phyloP scores from a whole-genome alignment of 306 rosid species.

The Nissolia schottii region DNA sequence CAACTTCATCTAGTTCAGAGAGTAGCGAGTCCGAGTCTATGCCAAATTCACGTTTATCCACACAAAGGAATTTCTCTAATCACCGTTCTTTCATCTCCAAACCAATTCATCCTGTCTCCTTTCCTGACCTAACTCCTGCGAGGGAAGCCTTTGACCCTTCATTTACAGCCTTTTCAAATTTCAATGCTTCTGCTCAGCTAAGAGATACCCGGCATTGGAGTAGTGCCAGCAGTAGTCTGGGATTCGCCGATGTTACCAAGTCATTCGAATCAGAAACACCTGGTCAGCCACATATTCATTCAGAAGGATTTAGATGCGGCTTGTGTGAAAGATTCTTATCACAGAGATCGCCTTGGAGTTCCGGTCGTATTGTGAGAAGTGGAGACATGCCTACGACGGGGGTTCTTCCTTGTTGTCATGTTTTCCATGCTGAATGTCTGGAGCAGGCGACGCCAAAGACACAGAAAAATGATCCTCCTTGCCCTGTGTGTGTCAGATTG shows the following conservation, averaged over 20 bases:
- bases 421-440: slow-evolving; percentile 86
- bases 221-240: slow-evolving; percentile 76
- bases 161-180: slow-evolving; percentile 43
- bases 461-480: slow-evolving; percentile 67
- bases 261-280: slow-evolving; percentile 58
- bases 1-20: slow-evolving; percentile 57
- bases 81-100: slow-evolving; percentile 75
- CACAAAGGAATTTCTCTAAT: slow-evolving; percentile 50
- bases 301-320: slow-evolving; percentile 62
- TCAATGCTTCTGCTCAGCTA: slow-evolving; percentile 48
- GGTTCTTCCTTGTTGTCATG: slow-evolving; percentile 78
- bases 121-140: slow-evolving; percentile 40
- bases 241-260: slow-evolving; percentile 67
- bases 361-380: slow-evolving; percentile 79
- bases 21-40: slow-evolving; percentile 69
- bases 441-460: slow-evolving; percentile 70
- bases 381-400: slow-evolving; percentile 83
- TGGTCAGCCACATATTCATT: slow-evolving; percentile 19
- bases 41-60: slow-evolving; percentile 48
- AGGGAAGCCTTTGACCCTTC: slow-evolving; percentile 51
- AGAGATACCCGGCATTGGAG: slow-evolving; percentile 62
- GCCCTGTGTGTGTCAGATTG: slow-evolving; percentile 57
- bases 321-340: slow-evolving; percentile 74
- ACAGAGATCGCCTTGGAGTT: slow-evolving; percentile 86
- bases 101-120: slow-evolving; percentile 73